Conservation (phyloP, 805 yeast species). For the Yarrowia deformans region DNA sequence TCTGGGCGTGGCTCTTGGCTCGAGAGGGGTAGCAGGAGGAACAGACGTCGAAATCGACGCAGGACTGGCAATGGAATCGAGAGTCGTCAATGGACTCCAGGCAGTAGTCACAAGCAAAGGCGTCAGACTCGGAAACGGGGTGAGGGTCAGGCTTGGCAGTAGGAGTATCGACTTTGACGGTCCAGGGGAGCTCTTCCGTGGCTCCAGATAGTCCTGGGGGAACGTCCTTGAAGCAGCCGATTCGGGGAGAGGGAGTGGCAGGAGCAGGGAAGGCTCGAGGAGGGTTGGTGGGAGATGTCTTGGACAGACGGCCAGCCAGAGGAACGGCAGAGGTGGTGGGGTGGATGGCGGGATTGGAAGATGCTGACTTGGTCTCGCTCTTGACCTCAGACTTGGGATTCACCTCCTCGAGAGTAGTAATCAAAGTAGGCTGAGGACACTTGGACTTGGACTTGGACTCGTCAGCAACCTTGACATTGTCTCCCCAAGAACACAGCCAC, state of each 20-base stretch:
- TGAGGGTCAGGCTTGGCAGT: slow-evolving; percentile 2
- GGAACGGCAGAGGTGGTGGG: background rate
- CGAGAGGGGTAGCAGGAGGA: slow-evolving; percentile 42
- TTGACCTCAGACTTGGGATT: too few relatives aligned
- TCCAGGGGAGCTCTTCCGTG: slow-evolving; percentile 31
- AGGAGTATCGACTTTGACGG: slow-evolving; percentile 25
- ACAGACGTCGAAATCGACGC: slow-evolving; percentile 61
- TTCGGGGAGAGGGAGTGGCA: background rate
- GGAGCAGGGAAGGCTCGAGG: slow-evolving; percentile 13
- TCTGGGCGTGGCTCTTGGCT: slow-evolving; percentile 32
- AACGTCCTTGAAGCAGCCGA: slow-evolving; percentile 31
- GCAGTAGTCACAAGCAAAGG: slow-evolving; percentile 26
- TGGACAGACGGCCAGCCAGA: slow-evolving; percentile 9
- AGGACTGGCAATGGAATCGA: slow-evolving; percentile 58
- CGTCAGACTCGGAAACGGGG: slow-evolving; percentile 1
- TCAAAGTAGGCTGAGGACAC: background rate
- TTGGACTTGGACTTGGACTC: background rate
- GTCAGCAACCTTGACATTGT: background rate
- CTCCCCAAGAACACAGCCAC: slow-evolving; percentile 33
- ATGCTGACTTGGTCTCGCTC: too few relatives aligned
- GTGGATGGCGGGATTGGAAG: background rate
- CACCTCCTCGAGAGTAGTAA: background rate
- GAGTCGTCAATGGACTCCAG: slow-evolving; percentile 50
- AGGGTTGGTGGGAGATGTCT: slow-evolving; percentile 11
- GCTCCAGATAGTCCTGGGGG: slow-evolving; percentile 34